Evolutionary conservation across 495 filamentous ascomycete species (phyloP).

Genomic region (Penicillium ucsense): DNA sequence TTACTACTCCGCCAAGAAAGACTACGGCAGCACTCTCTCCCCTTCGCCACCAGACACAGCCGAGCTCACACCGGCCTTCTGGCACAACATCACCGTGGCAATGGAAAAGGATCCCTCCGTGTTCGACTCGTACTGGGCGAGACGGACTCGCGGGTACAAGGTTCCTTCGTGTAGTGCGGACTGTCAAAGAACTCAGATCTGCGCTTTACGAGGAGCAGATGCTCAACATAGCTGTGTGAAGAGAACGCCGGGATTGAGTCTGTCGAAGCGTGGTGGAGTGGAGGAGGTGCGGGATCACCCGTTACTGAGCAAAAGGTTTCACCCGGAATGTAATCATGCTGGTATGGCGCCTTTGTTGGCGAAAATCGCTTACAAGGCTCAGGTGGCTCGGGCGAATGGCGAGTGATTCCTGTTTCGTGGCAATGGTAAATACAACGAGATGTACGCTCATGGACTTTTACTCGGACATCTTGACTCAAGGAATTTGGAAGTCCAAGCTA

Average conservation of each 20-base stretch:
- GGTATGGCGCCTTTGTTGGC: conserved; percentile 15
- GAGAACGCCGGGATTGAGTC: conserved; percentile 12
- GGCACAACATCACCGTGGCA: conserved; percentile 45
- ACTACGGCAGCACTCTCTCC: conserved; percentile 37
- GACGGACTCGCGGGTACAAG: conserved; percentile 27
- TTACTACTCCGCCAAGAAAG: conserved; percentile 45
- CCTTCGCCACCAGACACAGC: conserved; percentile 25
- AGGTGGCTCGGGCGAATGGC: not conserved
- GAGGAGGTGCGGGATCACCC: not conserved
- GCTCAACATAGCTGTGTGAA: conserved; percentile 24
- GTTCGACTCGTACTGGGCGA: conserved; percentile 30
- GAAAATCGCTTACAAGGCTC: conserved; percentile 11
- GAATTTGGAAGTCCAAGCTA: too few species aligned
- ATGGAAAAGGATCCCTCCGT: conserved; percentile 25
- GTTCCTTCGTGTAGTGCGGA: conserved; percentile 20
- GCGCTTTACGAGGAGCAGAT: conserved; percentile 29
- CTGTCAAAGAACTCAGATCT: conserved; percentile 32
- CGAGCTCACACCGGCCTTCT: conserved; percentile 47
- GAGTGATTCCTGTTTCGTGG: not conserved
- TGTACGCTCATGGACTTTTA: too few species aligned
- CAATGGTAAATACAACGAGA: too few species aligned
- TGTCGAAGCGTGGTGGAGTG: conserved; percentile 10
- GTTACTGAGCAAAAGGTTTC: not conserved
- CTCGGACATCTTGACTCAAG: too few species aligned
- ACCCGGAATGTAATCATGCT: conserved; percentile 17